Evolutionary conservation across 2,329 filamentous ascomycete species (phyloP).

Genomic region (Juglanconis sp.): DNA sequence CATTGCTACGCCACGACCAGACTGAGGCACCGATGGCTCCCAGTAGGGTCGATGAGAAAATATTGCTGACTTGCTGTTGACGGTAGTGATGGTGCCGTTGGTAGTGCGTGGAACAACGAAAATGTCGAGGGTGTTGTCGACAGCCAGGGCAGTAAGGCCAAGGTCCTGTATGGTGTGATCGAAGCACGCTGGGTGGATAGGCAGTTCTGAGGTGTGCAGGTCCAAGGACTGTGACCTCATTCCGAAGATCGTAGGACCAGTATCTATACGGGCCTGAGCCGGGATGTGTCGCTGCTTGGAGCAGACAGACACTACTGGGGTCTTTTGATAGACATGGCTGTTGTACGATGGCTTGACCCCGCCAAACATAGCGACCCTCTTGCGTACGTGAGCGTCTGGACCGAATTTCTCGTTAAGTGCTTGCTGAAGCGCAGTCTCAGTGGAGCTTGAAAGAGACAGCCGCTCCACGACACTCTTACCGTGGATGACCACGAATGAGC

Average conservation of each 20-base stretch:
- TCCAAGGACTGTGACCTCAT: slow-evolving; percentile 1
- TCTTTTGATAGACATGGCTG: background rate
- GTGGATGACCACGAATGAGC: background rate
- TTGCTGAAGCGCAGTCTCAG: background rate
- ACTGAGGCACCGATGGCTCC: background rate
- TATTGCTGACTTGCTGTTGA: slow-evolving; percentile 1
- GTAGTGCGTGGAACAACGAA: background rate
- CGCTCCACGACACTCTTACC: slow-evolving; percentile 3
- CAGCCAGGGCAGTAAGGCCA: background rate
- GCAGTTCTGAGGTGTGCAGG: slow-evolving; percentile 4
- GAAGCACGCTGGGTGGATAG: slow-evolving; percentile 4
- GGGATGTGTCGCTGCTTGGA: slow-evolving; percentile 1
- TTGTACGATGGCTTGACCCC: background rate
- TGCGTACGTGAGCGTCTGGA: background rate
- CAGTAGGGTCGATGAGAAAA: background rate
- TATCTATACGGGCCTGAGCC: background rate
- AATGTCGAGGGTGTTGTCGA: slow-evolving; percentile 1
- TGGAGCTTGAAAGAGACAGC: background rate
- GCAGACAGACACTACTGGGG: slow-evolving; percentile 1
- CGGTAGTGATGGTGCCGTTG: background rate
- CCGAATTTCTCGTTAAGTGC: background rate
- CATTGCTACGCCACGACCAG: slow-evolving; percentile 6
- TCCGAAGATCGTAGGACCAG: background rate
- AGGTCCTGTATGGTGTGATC: background rate
- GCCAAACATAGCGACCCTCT: background rate